These are phyloP conservation scores for Fraxinus pennsylvanica DNA, from an alignment of 257 asterid genomes.

Conservation along the genomic window DNA sequence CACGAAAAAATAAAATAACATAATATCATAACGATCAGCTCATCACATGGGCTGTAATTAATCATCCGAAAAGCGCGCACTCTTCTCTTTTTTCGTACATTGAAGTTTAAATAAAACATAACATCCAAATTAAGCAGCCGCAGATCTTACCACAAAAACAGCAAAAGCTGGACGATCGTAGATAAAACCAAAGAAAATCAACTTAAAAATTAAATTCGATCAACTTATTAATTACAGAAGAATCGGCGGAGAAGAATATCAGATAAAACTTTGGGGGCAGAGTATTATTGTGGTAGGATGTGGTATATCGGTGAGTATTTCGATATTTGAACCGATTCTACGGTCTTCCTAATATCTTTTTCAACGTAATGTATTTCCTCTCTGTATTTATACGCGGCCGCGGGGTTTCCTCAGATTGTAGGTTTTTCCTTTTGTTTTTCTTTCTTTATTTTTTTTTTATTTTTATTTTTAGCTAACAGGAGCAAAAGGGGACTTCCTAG, in stretches of 20 bases:
- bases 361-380: background rate
- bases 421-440: background rate
- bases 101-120: background rate
- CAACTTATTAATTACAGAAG: background rate
- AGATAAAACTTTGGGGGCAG: background rate
- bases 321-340: background rate
- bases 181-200: background rate
- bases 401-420: background rate
- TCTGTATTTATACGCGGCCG: background rate
- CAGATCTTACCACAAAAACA: conserved; percentile 23
- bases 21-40: background rate
- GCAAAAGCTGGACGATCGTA: conserved; percentile 18
- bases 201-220: background rate
- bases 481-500: too few species aligned
- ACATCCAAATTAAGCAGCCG: conserved; percentile 1
- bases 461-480: too few species aligned
- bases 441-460: too few species aligned
- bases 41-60: background rate
- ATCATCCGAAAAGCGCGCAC: conserved; percentile 34
- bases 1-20: background rate
- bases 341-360: background rate
- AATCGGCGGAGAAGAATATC: background rate
- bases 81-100: background rate
- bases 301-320: background rate
- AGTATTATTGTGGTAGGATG: too few species aligned